Evolutionary conservation across 2,329 filamentous ascomycete species (phyloP).

Genomic region (Eurotiales sp.): DNA sequence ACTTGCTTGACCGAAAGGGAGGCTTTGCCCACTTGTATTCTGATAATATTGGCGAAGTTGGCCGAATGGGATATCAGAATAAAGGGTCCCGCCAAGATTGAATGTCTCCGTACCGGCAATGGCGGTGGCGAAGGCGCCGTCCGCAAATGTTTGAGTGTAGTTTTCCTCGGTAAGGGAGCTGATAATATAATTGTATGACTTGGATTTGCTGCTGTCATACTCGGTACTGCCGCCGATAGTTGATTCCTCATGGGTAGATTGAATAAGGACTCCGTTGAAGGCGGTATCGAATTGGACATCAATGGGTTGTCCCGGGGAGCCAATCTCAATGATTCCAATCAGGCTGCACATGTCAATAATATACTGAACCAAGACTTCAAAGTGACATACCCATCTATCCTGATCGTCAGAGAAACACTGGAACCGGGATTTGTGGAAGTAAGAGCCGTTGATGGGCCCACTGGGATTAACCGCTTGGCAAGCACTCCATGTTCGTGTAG

Average conservation of each 20-base stretch:
- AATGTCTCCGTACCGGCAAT: not conserved
- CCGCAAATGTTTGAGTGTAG: not conserved
- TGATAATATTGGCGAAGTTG: slow-evolving; percentile 1
- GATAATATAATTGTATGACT: slow-evolving; percentile 3
- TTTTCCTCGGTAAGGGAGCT: not conserved
- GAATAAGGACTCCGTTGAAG: not conserved
- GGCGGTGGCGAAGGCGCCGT: not conserved
- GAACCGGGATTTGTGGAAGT: slow-evolving; percentile 1
- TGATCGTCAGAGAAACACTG: not conserved
- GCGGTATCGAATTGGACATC: slow-evolving; percentile 4
- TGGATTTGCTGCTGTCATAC: too few species aligned
- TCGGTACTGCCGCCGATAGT: not conserved
- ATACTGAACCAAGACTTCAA: not conserved
- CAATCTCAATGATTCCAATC: not conserved
- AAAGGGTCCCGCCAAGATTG: not conserved
- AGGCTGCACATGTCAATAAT: not conserved
- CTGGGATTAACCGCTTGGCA: not conserved
- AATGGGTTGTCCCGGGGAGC: not conserved
- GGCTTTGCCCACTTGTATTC: not conserved
- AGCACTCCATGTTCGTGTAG: not conserved
- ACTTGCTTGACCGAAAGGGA: not conserved
- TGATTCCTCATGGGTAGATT: not conserved
- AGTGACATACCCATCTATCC: slow-evolving; percentile 1
- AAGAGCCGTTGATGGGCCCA: not conserved
- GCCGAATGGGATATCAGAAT: not conserved